Evolutionary conservation across 768 basidiomycete genomes (phyloP), one percentile per base, ranked within the genome.

Genomic region (Hygrophorus pudorinus): DNA sequence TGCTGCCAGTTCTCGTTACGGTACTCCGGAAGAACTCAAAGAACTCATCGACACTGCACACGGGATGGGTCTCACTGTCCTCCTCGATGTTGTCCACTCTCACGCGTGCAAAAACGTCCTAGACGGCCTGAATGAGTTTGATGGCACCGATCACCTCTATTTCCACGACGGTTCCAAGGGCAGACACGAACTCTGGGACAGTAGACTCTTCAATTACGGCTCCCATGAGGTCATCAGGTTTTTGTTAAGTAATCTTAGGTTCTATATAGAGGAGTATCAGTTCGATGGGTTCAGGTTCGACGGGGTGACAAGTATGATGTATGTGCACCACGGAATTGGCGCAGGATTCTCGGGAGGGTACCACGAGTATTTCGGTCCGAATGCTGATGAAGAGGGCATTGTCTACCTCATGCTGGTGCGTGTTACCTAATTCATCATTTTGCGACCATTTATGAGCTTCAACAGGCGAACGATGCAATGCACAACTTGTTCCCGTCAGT

Each of bases 281-380:
- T 97, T 99, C 60, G 96, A 98, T 55, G 96, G 96, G 9, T 99
- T 97, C 77, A 71, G 96, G 34, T 99, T 99, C 59, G 96, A 99
- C 53, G 96, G 96, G 20, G 96, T 99, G 38, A 99, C 96, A 3
- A 93, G 90, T 58, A 98, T 98, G 94, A 93, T 99, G 90, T 99
- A 97, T 65, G 67, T 78, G 41, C 96, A 99, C 58, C 96, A 98
- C 62, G 96, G 96, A 8, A 98, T 98, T 53, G 94, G 94, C 12
- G 78, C 92, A 6, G 96, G 94, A 13, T 99, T 99, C 67, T 94
- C 91, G 33, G 93, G 94, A 20, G 93, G 89, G 10, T 99, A 99
- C 64, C 88, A 96, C 57, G 96, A 99, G 63, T 99, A 99, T 65
- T 99, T 97, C 61, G 94, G 93, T 11, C 68, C 76, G 28, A 66